These are phyloP conservation scores for Neocatenulostroma microsporum DNA, from an alignment of 2,329 filamentous ascomycete species.

Conservation along the genomic window DNA sequence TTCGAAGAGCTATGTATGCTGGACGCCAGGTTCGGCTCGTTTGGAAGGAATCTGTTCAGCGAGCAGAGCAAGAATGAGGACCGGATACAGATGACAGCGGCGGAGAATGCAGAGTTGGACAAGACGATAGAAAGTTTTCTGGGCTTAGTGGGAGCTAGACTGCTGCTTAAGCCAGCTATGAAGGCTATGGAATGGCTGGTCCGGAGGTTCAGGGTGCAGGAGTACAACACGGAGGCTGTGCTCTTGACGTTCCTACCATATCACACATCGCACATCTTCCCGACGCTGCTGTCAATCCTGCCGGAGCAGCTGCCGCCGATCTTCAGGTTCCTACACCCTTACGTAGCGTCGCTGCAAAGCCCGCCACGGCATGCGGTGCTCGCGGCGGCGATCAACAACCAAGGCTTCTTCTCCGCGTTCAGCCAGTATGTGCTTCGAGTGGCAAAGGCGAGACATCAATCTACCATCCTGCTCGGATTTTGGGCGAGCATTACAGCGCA, in stretches of 20 bases:
- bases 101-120: constrained; percentile 77
- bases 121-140: constrained; percentile 73
- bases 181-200: constrained; percentile 95
- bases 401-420: constrained; percentile 64
- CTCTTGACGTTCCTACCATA: constrained; percentile 88
- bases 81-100: constrained; percentile 69
- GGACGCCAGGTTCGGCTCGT: constrained; percentile 69
- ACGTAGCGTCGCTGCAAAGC: constrained; percentile 66
- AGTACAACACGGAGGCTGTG: constrained; percentile 73
- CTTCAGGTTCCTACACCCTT: constrained; percentile 79
- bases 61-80: constrained; percentile 88
- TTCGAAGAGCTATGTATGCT: constrained; percentile 87
- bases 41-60: constrained; percentile 75
- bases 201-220: constrained; percentile 84
- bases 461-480: constrained; percentile 72
- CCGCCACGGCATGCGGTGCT: constrained; percentile 77
- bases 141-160: constrained; percentile 63
- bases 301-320: constrained; percentile 64
- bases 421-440: constrained; percentile 73
- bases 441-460: constrained; percentile 63
- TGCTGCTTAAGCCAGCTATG: constrained; percentile 78
- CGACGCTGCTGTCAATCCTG: constrained; percentile 78
- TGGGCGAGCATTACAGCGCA: constrained; percentile 88
- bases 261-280: constrained; percentile 76
- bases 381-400: constrained; percentile 71